phyloP scores from a whole-genome alignment of 1,139 yeast species.

The Lodderomyces orthopsilosis region DNA sequence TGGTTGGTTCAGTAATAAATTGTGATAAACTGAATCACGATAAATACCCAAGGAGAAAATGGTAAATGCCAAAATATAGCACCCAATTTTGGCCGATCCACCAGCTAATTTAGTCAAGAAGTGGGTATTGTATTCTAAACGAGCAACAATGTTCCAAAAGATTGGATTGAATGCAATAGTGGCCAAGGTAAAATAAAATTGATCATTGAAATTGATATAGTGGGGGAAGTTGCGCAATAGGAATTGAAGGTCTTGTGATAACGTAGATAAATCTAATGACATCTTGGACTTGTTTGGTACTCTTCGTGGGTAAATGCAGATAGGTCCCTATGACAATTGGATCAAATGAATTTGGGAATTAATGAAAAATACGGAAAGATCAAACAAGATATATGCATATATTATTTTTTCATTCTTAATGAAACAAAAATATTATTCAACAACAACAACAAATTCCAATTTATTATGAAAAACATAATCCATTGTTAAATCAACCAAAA shows the following conservation, averaged over 20 bases:
- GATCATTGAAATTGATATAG: constrained; percentile 23
- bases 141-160: constrained; percentile 92
- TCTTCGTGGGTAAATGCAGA: too few relatives aligned
- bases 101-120: constrained; percentile 71
- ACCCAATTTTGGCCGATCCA: constrained; percentile 61
- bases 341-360: too few relatives aligned
- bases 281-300: not conserved
- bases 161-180: constrained; percentile 88
- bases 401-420: too few relatives aligned
- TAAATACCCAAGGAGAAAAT: constrained; percentile 82
- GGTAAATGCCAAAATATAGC: constrained; percentile 76
- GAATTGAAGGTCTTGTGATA: constrained; percentile 15
- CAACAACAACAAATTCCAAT: too few relatives aligned
- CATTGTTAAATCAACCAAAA: too few relatives aligned
- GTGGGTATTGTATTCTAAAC: constrained; percentile 76
- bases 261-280: constrained; percentile 9
- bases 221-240: constrained; percentile 20
- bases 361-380: too few relatives aligned
- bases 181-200: constrained; percentile 39
- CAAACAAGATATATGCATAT: too few relatives aligned
- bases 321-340: too few relatives aligned
- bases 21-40: constrained; percentile 75
- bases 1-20: constrained; percentile 51
- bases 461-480: too few relatives aligned
- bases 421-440: too few relatives aligned